phyloP scores from a whole-genome alignment of 345 rosid species.

The Syzygium oleosum region DNA sequence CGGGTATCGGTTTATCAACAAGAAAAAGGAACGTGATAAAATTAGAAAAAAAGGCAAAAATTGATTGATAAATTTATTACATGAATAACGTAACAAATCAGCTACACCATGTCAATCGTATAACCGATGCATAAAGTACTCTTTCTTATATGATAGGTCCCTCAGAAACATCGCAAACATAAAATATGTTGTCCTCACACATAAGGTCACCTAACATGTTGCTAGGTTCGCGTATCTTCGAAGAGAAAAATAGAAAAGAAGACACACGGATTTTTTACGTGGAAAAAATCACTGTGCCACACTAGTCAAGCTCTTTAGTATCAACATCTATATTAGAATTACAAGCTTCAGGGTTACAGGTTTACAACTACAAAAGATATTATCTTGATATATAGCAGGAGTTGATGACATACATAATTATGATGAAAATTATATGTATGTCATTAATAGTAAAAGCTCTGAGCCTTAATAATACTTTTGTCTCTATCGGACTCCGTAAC shows the following conservation, averaged over 20 bases:
- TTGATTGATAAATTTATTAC: not conserved
- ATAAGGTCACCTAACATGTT: not conserved
- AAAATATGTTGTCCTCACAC: not conserved
- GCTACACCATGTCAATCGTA: not conserved
- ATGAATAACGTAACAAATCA: no score
- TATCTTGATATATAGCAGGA: not conserved
- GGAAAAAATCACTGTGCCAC: not conserved
- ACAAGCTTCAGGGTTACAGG: not conserved
- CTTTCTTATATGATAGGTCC: not conserved
- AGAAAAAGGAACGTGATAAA: not conserved
- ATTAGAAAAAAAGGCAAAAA: not conserved
- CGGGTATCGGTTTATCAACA: not conserved
- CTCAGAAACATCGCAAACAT: not conserved
- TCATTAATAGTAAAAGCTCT: not conserved
- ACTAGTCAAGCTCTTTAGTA: not conserved
- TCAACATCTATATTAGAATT: not conserved
- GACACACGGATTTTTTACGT: not conserved
- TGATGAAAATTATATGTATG: no score
- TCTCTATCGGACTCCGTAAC: not conserved
- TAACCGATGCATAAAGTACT: not conserved
- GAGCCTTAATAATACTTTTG: not conserved
- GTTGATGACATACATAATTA: no score
- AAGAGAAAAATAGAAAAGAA: not conserved
- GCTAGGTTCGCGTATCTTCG: not conserved
- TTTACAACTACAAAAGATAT: not conserved